Conservation (phyloP, 306 rosid genomes). For the Datisca glomerata region DNA sequence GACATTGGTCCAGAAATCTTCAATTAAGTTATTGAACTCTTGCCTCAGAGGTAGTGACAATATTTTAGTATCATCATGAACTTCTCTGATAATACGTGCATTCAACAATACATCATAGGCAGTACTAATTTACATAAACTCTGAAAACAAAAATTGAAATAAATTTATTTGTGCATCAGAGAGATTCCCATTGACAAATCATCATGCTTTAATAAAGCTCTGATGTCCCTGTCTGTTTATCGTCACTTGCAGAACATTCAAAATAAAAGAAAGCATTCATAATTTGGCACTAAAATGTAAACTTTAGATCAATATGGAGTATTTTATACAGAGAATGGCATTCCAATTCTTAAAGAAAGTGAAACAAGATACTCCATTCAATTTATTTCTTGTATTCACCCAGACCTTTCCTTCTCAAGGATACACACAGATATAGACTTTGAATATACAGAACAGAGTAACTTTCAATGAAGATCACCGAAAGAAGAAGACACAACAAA, state of each 20-base stretch:
- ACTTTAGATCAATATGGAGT: background rate
- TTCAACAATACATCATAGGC: slow-evolving; percentile 48
- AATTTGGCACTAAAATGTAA: background rate
- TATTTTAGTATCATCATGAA: slow-evolving; percentile 38
- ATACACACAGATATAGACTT: no score
- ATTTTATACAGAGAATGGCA: background rate
- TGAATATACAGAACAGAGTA: background rate
- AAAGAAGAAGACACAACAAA: background rate
- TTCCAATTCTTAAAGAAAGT: background rate
- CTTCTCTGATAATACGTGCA: slow-evolving; percentile 39
- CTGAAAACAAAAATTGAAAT: background rate
- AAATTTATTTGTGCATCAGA: slow-evolving; percentile 29
- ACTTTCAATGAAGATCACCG: background rate
- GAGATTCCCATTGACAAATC: slow-evolving; percentile 64
- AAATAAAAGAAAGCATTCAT: background rate
- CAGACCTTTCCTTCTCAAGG: background rate
- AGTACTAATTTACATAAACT: background rate
- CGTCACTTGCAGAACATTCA: slow-evolving; percentile 24
- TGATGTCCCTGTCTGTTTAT: slow-evolving; percentile 62
- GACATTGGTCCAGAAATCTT: background rate
- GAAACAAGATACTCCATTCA: background rate
- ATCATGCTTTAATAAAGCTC: slow-evolving; percentile 30
- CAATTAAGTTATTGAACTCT: background rate
- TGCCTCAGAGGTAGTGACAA: slow-evolving; percentile 76
- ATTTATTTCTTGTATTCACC: background rate